Evolutionary conservation across 495 filamentous ascomycete species (phyloP).

Genomic region (Trypethelium eluteriae): DNA sequence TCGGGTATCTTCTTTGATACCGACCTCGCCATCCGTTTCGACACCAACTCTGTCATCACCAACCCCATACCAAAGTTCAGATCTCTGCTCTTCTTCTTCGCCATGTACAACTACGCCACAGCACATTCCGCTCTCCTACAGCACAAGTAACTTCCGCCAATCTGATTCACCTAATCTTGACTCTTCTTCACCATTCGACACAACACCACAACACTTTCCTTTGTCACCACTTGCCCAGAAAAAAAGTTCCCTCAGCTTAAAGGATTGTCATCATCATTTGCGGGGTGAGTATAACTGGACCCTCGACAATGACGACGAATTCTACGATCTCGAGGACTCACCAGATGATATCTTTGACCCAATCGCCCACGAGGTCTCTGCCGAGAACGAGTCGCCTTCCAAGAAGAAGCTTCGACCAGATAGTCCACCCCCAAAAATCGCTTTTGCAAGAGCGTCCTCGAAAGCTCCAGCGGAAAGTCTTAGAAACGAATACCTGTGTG

Average conservation of each 20-base stretch:
- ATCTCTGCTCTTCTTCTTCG: conserved; percentile 33
- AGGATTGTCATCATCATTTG: conserved; percentile 48
- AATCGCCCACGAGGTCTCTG: neutral
- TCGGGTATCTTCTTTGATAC: conserved; percentile 31
- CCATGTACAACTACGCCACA: conserved; percentile 36
- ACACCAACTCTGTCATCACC: conserved; percentile 21
- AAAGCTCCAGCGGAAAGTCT: neutral
- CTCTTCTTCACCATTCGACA: conserved; percentile 50
- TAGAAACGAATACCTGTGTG: neutral
- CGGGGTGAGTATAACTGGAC: conserved; percentile 47
- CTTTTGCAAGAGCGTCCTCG: conserved; percentile 13
- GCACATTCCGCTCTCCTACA: conserved; percentile 29
- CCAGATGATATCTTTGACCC: neutral
- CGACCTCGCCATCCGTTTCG: conserved; percentile 19
- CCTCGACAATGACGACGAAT: conserved; percentile 15
- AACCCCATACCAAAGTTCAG: conserved; percentile 6
- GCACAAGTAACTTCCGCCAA: conserved; percentile 15
- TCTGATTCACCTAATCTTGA: conserved; percentile 28
- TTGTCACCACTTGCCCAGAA: conserved; percentile 29
- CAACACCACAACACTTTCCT: conserved; percentile 43
- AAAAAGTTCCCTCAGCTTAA: conserved; percentile 26
- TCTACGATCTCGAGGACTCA: conserved; percentile 16
- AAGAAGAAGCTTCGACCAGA: neutral
- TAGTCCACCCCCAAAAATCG: conserved; percentile 16
- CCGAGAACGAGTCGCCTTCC: neutral